A percentile compares a stretch with the other conserved stretches of the same genome.
Evolutionary conservation across 2,329 filamentous ascomycete genomes (phyloP).

Genomic region (Paraphaeosphaeria minitans): DNA sequence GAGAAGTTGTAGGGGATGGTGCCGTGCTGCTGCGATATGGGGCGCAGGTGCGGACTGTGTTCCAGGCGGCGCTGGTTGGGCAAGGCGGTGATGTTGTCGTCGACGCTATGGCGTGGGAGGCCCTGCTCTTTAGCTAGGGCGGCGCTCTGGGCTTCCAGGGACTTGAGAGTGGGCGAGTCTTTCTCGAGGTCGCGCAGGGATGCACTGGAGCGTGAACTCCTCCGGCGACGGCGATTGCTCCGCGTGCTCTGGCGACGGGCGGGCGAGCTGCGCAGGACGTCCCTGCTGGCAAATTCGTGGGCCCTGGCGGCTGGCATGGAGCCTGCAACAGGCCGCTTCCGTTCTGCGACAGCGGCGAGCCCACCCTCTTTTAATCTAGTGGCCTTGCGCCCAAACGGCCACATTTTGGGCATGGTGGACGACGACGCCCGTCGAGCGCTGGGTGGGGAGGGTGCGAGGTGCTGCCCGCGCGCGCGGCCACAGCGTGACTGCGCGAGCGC

Average conservation of each 20-base stretch:
- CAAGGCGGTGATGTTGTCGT: constrained; percentile 56
- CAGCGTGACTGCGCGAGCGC: constrained; percentile 31
- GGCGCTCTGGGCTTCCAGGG: constrained; percentile 16
- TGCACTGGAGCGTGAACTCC: constrained; percentile 37
- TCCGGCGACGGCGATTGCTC: constrained; percentile 37
- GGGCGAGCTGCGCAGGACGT: constrained; percentile 25
- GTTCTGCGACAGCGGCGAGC: constrained; percentile 58
- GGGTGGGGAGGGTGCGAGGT: constrained; percentile 5
- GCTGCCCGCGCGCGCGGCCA: constrained; percentile 9
- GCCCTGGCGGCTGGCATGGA: constrained; percentile 18
- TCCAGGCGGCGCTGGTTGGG: constrained; percentile 48
- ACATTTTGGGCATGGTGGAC: constrained; percentile 68
- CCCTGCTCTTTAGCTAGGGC: constrained; percentile 26
- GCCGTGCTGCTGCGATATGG: constrained; percentile 48
- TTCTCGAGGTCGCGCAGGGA: constrained; percentile 41
- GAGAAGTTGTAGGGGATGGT: constrained; percentile 54
- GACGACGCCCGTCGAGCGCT: constrained; percentile 6
- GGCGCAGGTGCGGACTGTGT: constrained; percentile 56
- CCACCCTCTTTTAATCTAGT: constrained; percentile 52
- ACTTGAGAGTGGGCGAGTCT: constrained; percentile 23
- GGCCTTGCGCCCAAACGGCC: constrained; percentile 79
- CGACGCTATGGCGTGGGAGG: constrained; percentile 40
- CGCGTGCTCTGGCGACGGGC: constrained; percentile 26
- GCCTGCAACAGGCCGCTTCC: constrained; percentile 43
- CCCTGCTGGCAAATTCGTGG: constrained; percentile 26